Evolutionary conservation across 768 basidiomycete genomes (phyloP).

Genomic region (Auricularia sp.): DNA sequence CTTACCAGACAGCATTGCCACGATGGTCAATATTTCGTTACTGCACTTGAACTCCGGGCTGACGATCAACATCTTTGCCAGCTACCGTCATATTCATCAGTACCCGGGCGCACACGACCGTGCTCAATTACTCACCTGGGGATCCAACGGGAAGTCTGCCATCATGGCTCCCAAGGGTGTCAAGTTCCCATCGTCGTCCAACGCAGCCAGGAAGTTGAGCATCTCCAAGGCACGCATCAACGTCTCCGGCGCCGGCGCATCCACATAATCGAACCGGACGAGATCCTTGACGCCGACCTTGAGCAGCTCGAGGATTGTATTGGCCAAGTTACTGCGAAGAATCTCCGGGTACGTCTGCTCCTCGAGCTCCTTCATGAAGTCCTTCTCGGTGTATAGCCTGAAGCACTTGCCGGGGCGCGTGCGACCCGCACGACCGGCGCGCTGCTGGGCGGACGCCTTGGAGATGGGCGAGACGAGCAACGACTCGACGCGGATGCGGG

Average conservation of each 20-base stretch:
- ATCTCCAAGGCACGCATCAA: conserved; percentile 94
- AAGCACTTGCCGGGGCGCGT: conserved; percentile 97
- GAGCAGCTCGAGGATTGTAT: conserved; percentile 84
- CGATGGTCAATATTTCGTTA: conserved; percentile 90
- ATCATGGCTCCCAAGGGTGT: conserved; percentile 81
- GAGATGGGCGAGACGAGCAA: conserved; percentile 90
- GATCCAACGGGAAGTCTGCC: conserved; percentile 99
- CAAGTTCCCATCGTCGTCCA: conserved; percentile 89
- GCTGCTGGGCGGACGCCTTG: conserved; percentile 91
- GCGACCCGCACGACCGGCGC: conserved; percentile 92
- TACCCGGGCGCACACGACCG: background rate
- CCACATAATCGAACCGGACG: conserved; percentile 80
- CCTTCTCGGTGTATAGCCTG: conserved; percentile 91
- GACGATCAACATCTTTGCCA: conserved; percentile 88
- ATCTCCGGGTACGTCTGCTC: conserved; percentile 98
- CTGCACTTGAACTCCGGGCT: conserved; percentile 95
- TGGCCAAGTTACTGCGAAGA: conserved; percentile 83
- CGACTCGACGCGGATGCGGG: conserved; percentile 90
- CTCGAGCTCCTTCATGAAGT: conserved; percentile 91
- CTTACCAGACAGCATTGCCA: conserved; percentile 89
- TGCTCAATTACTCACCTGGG: conserved; percentile 51
- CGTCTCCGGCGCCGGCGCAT: conserved; percentile 91
- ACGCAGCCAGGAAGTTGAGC: conserved; percentile 81
- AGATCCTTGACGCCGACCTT: conserved; percentile 94
- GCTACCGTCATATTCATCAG: conserved; percentile 25